Base-by-base conservation (phyloP, 2,329 filamentous ascomycete genomes). In the Cordyceps javanica region DNA sequence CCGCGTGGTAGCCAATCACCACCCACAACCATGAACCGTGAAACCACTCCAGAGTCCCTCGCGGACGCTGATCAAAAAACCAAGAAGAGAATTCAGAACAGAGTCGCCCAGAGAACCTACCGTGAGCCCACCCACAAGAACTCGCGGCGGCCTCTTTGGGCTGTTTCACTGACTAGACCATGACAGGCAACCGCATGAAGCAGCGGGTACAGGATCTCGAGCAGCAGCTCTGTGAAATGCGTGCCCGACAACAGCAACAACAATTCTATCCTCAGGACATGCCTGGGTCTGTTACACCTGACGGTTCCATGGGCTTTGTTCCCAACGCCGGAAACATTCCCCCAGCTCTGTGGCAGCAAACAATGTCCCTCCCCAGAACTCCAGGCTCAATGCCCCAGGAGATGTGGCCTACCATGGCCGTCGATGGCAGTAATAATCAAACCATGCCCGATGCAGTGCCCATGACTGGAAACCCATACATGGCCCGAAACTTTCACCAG, bases 51-150 rank as follows among this genome's bases (percentile, higher is more conserved):
- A 26, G 57, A 55, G 23, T 44, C 52, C 6, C 44, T 50, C 13
- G 54, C 16, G 5, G 58, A 59, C 38, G 44, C 58, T 30, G 58
- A 59, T 25, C 58, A 59, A 26, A 70, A 69, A 30, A 67, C 65
- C n/a, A 69, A 69, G 63, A 69, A 69, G 62, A 64, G 66, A 36
- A 68, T 69, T 5, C 68, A 69, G 56, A 69, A 69, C 51, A 58
- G 68, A 13, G 66, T 69, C 9, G 68, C 68, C 1, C 68, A 69
- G 49, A 61, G 68, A 44, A 66, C 67, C 32, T 71, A 71, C 45
- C 68, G 69, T 71, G 61, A 62, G 67, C 62, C 13, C 19, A 4
- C 26, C 23, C 14, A 2, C 19, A 5, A 32, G 7, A 23, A 26
- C 19, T 45, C 54, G 36, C 26, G 8, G 34, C 9, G 16, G 30